Percentiles rank a stretch among this genome's conserved stretches.
phyloP scores from a whole-genome alignment of 2,329 filamentous ascomycete species.

The Fusarium falciforme region DNA sequence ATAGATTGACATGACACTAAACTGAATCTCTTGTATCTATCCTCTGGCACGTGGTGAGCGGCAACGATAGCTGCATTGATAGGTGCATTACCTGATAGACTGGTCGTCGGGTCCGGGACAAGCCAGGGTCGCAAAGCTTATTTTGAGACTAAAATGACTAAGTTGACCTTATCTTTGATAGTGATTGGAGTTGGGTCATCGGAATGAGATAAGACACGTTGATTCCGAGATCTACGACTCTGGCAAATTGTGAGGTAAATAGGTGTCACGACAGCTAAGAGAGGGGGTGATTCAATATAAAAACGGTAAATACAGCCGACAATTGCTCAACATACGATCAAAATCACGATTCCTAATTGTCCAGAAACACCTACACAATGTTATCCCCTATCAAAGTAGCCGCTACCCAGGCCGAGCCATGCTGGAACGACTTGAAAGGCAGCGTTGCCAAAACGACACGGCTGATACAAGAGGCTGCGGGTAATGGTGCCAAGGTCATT shows the following conservation, averaged over 20 bases:
- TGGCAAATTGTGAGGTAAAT: neutral
- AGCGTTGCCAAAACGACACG: neutral
- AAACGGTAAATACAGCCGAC: neutral
- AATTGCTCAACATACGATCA: neutral
- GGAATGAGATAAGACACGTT: neutral
- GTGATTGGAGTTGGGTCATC: neutral
- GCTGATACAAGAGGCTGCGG: neutral
- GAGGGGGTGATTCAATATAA: neutral
- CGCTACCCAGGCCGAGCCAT: slow-evolving; percentile 3
- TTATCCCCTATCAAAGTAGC: neutral
- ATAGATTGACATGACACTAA: neutral
- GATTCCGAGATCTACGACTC: neutral
- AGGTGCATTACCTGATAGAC: neutral
- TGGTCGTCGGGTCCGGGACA: neutral
- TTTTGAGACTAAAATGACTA: neutral
- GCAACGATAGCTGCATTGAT: neutral
- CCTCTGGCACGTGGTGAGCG: neutral
- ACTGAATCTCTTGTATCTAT: neutral
- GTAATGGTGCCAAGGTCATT: neutral
- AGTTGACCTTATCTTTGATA: neutral
- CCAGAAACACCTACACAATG: neutral
- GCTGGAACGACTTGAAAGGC: neutral
- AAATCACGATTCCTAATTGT: neutral
- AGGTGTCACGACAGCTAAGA: neutral
- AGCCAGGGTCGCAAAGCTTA: neutral